These are phyloP conservation scores for Xerocomus spinulosus DNA, from an alignment of 768 basidiomycete genomes.

Conservation along the genomic window DNA sequence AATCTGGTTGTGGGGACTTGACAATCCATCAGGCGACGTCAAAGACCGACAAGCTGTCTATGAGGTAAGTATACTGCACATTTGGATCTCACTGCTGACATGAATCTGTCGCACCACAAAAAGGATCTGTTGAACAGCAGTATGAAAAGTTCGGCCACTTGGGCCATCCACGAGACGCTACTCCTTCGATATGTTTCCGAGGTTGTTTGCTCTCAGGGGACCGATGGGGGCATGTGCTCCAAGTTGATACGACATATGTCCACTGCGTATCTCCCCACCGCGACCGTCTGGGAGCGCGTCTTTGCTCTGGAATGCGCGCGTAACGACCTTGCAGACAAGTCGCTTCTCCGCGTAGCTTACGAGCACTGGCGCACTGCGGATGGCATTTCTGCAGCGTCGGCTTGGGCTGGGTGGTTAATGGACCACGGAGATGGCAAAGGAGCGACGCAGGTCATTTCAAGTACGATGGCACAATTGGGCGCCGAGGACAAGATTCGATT, in stretches of 20 bases:
- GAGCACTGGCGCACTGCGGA: conserved; percentile 42
- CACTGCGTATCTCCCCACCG: conserved; percentile 39
- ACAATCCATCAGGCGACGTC: conserved; percentile 13
- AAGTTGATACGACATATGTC: conserved; percentile 39
- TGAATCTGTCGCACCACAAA: neutral
- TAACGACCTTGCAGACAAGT: conserved; percentile 15
- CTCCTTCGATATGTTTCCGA: conserved; percentile 43
- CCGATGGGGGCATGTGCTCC: conserved; percentile 15
- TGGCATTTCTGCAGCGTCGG: conserved; percentile 34
- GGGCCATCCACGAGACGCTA: conserved; percentile 43
- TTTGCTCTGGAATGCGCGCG: conserved; percentile 33
- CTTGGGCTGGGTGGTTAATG: conserved; percentile 48
- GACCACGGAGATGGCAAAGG: conserved; percentile 37
- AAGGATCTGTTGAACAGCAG: conserved; percentile 46
- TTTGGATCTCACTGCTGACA: conserved; percentile 1
- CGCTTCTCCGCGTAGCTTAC: conserved; percentile 29
- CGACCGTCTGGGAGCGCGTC: conserved; percentile 40
- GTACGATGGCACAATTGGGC: conserved; percentile 26
- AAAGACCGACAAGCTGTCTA: conserved; percentile 23
- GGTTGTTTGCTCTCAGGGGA: conserved; percentile 22
- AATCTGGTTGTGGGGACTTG: conserved; percentile 57
- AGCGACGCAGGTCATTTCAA: conserved; percentile 36
- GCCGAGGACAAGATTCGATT: conserved; percentile 30
- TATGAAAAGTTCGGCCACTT: conserved; percentile 38
- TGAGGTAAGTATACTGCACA: conserved; percentile 31